Base-by-base conservation (phyloP, 1,284 basidiomycete genomes). In the Uromyces viciae-fabae region DNA sequence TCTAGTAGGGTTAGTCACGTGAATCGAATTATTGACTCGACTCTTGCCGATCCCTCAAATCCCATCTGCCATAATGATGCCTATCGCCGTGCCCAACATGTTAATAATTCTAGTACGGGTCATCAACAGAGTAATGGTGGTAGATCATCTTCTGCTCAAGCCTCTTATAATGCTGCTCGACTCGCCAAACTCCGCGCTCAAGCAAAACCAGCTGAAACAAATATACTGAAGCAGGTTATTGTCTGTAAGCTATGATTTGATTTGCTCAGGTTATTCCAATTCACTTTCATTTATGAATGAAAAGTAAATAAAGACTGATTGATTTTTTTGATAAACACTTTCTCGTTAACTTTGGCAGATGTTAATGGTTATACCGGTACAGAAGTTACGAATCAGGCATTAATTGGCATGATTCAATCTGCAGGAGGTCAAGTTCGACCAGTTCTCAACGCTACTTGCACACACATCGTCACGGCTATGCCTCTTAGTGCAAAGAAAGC, bases 291-390 rank as follows among this genome's bases (percentile, higher is more conserved):
- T 8, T 7, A 5, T 2, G 36, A 60, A 60, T 7, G 19, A 42
- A n/a, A 42, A n/a, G 40, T 28, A n/a, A 38, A 68, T 68, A 7
- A 38, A 68, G 40, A 11, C n/a, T n/a, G n/a, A n/a, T n/a, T n/a
- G n/a, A 14, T 28, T 33, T 4, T 28, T 3, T 28, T 28, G 33
- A 66, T 33, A 33, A 33, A 66, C 62, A 15, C 11, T 11, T 60
- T 7, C 11, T 5, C 8, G 11, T 3, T 19, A 62, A 46, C 15
- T 25, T 28, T 3, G 40, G 22, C n/a, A 73, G 68, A 80, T 54
- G 73, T 80, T 42, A 80, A 72, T 40, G 78, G 78, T 17, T 80
- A 80, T 42, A 80, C 78, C 31, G 78, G 78, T n/a, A 42, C 42
- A n/a, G 52, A 79, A 19, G 25, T 62, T 19, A 60, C 54, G 17